Evolutionary conservation across 352 stramenopile species (phyloP), one percentile per base, ranked within the genome.

Genomic region (Globisporangium irregulare): DNA sequence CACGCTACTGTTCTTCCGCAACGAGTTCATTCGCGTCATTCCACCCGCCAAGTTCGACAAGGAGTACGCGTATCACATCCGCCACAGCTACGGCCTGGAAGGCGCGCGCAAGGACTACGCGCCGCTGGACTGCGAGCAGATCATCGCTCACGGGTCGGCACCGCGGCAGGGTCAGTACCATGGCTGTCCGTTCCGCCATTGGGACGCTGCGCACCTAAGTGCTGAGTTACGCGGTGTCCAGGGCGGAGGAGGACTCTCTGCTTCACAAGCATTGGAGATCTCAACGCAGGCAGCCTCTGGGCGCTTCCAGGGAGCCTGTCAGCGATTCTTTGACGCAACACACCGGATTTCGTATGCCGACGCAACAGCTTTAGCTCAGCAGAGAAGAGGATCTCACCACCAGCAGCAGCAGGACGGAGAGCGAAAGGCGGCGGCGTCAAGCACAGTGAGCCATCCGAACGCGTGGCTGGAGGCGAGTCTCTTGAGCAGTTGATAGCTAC

Each of bases 21-120:
- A 70, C 18, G 84, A 92, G 62, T 97, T 96, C 63, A 73, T 77
- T 27, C 80, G 82, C 57, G 74, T 73, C 46, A 88, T 93, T 9
- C 71, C 80, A 0, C 24, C 77, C 0, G 75, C 69, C n/a, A 86
- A 76, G 60, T 97, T 97, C 70, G 86, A 96, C 43, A 87, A 85
- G 34, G 80, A 94, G 67, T 94, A 95, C 64, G 79, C 86, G 5
- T 97, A 97, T 63, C 81, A 92, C 69, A 95, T 97, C 62, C 88
- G 88, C 89, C 32, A 97, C 71, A 92, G 79, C 71, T 96, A 96
- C 62, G 90, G 90, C 0, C 75, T 94, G 1, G 88, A 93, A 81
- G 88, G 88, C 0, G 83, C 79, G 15, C 77, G 86, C 10, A 90
- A 84, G 63, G 79, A 93, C 59, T 96, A 94, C 67, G 55, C 72